These are phyloP conservation scores for Chrysanthemum seticuspe DNA, from an alignment of 129 eudicot species.

Conservation along the genomic window DNA sequence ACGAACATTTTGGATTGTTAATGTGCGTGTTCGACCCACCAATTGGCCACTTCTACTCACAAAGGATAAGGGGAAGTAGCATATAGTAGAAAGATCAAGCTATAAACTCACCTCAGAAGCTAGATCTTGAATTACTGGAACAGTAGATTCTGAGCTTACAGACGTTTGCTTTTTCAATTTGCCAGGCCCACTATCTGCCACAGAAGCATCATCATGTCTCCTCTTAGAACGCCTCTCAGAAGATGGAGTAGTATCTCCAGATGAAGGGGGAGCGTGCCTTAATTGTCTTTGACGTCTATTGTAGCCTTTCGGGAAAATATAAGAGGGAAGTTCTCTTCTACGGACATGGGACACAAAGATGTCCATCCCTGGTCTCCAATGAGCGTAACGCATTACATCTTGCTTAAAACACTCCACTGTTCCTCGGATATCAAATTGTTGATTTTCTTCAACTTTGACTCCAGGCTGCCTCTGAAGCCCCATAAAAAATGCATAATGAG, in stretches of 20 bases:
- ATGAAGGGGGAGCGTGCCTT: conserved; percentile 28
- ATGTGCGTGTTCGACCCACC: too few species aligned
- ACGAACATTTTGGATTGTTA: too few species aligned
- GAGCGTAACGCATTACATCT: conserved; percentile 24
- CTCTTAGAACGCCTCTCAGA: conserved; percentile 40
- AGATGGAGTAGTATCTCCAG: conserved; percentile 32
- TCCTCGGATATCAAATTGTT: conserved; percentile 35
- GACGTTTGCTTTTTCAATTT: conserved; percentile 26
- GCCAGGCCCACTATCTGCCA: conserved; percentile 1
- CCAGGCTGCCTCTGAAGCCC: conserved; percentile 50
- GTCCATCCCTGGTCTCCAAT: conserved; percentile 43
- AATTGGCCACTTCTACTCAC: background rate
- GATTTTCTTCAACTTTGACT: conserved; percentile 35
- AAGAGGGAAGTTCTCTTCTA: conserved; percentile 38
- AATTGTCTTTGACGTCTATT: conserved; percentile 32
- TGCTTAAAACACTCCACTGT: conserved; percentile 32
- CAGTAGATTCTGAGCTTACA: conserved; percentile 27
- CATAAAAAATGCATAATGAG: conserved; percentile 40
- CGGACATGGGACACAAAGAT: conserved; percentile 42
- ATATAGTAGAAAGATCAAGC: background rate
- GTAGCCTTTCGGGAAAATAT: conserved; percentile 41
- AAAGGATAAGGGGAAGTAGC: background rate
- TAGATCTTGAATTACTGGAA: conserved; percentile 23
- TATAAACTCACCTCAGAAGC: conserved; percentile 31
- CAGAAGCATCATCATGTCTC: conserved; percentile 32